Base-by-base conservation (phyloP, 169 alveolate genomes). In the Cryptosporidium muris region DNA sequence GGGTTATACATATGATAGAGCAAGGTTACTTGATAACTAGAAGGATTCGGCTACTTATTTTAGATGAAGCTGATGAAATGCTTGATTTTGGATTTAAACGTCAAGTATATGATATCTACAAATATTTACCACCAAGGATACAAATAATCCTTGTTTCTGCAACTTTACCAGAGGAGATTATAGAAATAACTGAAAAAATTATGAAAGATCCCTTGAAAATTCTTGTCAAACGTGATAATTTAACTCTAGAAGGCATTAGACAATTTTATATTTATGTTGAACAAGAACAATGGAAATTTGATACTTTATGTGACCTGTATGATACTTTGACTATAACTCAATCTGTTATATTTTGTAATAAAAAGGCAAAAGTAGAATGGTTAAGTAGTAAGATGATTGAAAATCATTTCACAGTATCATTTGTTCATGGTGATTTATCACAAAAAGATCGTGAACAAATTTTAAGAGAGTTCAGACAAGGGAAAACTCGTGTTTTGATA, bases 31-130 rank as follows among this genome's bases (percentile, higher is more conserved):
- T 98, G 81, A 93, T 94, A 82, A 97, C 99, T 25, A 92, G 98
- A 63, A 91, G 95, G 89, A 88, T 98, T 65, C 97, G 96, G 92
- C 94, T 97, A 96, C 91, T 98, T 81, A 93, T 97, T 12, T 91
- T 98, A 45, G 99, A 98, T 74, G 99, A 97, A 88, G 99, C 99
- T 14, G 99, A 98, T 88, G 99, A 97, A 93, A 96, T 97, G 99
- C 91, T 98, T 43, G 95, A 95, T 65, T 91, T 96, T 81, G 99
- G 99, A 37, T 98, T 97, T 92, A 97, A 97, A 92, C 98, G 92
- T 52, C 98, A 96, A 95, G 97, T 97, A 42, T 97, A 98, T 92
- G 99, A 98, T 88, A 96, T 97, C 60, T 97, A 96, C 90, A 93
- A 98, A 60, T 96, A 96, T 93, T 92, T 98, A 43, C 99, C 99